Conservation (phyloP, 2,329 filamentous ascomycete genomes). For the Colletotrichum higginsianum region DNA sequence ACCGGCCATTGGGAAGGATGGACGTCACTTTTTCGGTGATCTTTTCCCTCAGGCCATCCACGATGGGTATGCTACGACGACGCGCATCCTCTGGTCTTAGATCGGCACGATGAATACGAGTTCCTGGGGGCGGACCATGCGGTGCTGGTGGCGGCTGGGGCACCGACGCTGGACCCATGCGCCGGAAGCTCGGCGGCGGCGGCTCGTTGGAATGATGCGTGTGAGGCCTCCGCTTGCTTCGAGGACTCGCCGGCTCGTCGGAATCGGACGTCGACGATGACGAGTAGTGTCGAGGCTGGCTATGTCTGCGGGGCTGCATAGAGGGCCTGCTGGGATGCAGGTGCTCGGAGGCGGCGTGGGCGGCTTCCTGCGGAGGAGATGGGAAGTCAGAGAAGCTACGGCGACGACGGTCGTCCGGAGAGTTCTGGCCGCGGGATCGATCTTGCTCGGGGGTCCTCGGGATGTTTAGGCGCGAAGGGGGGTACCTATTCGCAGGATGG, state of each 20-base stretch:
- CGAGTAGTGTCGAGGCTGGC: constrained; percentile 62
- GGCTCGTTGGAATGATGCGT: constrained; percentile 46
- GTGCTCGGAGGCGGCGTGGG: constrained; percentile 48
- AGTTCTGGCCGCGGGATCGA: constrained; percentile 53
- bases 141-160: constrained; percentile 48
- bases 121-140: constrained; percentile 45
- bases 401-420: constrained; percentile 60
- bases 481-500: constrained; percentile 57
- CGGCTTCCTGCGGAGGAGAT: constrained; percentile 52
- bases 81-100: constrained; percentile 55
- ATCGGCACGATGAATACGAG: constrained; percentile 54
- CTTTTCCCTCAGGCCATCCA: constrained; percentile 60
- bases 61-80: constrained; percentile 53
- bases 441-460: constrained; percentile 52
- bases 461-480: constrained; percentile 48
- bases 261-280: constrained; percentile 61
- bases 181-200: constrained; percentile 51
- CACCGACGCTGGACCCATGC: constrained; percentile 49
- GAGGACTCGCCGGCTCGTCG: constrained; percentile 47
- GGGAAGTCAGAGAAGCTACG: constrained; percentile 68
- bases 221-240: constrained; percentile 44
- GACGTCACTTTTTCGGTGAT: constrained; percentile 61
- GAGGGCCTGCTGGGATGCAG: constrained; percentile 54
- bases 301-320: constrained; percentile 60
- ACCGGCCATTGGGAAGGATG: constrained; percentile 57